phyloP scores from a whole-genome alignment of 306 rosid genomes.

The Ceratonia siliqua region DNA sequence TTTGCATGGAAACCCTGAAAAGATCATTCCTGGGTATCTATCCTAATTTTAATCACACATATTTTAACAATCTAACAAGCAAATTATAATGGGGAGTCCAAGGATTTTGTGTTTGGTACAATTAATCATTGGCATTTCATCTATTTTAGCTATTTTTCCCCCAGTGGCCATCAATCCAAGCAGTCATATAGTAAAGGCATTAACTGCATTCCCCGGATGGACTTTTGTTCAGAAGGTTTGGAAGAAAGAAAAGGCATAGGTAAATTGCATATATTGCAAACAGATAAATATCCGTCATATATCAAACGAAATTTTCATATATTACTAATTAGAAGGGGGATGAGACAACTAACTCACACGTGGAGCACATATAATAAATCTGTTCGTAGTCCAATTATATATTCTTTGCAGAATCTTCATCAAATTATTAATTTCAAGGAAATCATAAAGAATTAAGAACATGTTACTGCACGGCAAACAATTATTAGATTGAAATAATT shows the following conservation, averaged over 20 bases:
- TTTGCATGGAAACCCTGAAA: neutral
- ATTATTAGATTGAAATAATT: neutral
- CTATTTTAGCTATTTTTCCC: neutral
- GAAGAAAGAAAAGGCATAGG: neutral
- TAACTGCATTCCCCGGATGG: slow-evolving; percentile 7
- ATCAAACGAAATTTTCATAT: neutral
- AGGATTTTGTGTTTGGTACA: neutral
- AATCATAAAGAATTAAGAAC: neutral
- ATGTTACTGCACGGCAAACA: neutral
- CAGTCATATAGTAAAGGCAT: neutral
- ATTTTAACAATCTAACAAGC: neutral
- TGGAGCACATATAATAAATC: neutral
- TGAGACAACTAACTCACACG: neutral
- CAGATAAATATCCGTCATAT: slow-evolving; percentile 11
- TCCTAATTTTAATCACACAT: neutral
- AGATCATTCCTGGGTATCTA: neutral
- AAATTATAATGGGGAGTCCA: neutral
- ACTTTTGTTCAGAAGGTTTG: slow-evolving; percentile 6
- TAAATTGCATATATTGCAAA: neutral
- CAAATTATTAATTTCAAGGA: neutral
- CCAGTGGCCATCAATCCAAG: neutral
- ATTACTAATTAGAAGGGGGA: neutral
- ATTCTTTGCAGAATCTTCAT: neutral
- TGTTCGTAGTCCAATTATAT: neutral
- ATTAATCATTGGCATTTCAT: neutral